A percentile compares a stretch with the other conserved stretches of the same genome.
Evolutionary conservation across 2,329 filamentous ascomycete genomes (phyloP).

Genomic region (Pseudogymnoascus sp.): DNA sequence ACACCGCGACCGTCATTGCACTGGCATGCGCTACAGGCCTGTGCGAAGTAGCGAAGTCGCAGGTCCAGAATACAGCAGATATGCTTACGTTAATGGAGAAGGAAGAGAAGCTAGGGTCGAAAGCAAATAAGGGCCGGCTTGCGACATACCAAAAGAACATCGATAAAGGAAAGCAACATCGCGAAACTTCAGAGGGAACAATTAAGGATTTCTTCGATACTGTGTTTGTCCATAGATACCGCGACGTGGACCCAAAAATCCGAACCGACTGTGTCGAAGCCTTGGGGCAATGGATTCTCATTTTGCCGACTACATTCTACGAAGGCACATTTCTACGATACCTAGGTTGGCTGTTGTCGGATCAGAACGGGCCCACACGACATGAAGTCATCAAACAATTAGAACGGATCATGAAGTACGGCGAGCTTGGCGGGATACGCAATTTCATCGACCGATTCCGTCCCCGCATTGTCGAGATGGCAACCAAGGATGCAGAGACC

Average conservation of each 20-base stretch:
- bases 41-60: slow-evolving; percentile 61
- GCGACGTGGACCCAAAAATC: slow-evolving; percentile 85
- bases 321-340: slow-evolving; percentile 87
- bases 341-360: slow-evolving; percentile 89
- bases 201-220: slow-evolving; percentile 85
- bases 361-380: slow-evolving; percentile 63
- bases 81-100: slow-evolving; percentile 70
- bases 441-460: slow-evolving; percentile 93
- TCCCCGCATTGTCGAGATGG: slow-evolving; percentile 83
- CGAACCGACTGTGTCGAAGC: slow-evolving; percentile 81
- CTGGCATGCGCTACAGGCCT: slow-evolving; percentile 72
- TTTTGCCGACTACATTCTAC: slow-evolving; percentile 79
- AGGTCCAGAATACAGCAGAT: slow-evolving; percentile 65
- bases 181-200: slow-evolving; percentile 55
- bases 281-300: slow-evolving; percentile 80
- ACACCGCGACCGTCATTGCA: slow-evolving; percentile 82
- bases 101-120: slow-evolving; percentile 62
- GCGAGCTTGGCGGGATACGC: slow-evolving; percentile 65
- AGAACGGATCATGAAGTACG: slow-evolving; percentile 66
- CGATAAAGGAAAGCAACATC: slow-evolving; percentile 31
- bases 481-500: slow-evolving; percentile 73
- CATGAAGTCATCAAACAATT: slow-evolving; percentile 84
- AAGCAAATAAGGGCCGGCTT: slow-evolving; percentile 70
- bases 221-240: slow-evolving; percentile 90
- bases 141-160: slow-evolving; percentile 65